Evolutionary conservation across 2,329 filamentous ascomycete genomes (phyloP).

Genomic region (Penicillium frequentans): DNA sequence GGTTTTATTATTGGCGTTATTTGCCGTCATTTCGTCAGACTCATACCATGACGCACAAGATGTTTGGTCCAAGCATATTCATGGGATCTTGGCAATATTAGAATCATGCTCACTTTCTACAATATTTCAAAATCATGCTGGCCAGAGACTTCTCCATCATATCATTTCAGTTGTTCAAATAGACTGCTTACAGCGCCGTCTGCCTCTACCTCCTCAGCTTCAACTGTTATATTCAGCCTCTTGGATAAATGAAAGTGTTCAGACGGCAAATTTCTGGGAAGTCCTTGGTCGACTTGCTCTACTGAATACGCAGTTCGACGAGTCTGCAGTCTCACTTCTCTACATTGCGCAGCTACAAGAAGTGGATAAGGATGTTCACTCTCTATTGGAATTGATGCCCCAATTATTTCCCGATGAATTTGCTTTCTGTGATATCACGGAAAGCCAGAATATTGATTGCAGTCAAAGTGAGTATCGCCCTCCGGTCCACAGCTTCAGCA

Average conservation of each 20-base stretch:
- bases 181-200: not conserved
- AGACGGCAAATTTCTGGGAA: not conserved
- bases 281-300: not conserved
- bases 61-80: constrained; percentile 2
- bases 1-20: constrained; percentile 1
- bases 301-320: not conserved
- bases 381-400: not conserved
- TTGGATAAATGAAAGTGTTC: not conserved
- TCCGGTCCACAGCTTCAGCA: not conserved
- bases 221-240: not conserved
- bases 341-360: not conserved
- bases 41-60: not conserved
- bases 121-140: not conserved
- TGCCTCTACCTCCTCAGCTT: not conserved
- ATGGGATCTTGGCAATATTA: not conserved
- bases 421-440: not conserved
- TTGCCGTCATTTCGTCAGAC: not conserved
- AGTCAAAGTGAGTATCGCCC: not conserved
- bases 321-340: not conserved
- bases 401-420: not conserved
- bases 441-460: not conserved
- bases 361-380: not conserved
- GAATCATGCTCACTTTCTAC: not conserved
- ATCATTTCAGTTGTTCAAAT: constrained; percentile 4
- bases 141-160: constrained; percentile 4